A percentile compares a stretch with the other conserved stretches of the same genome.
These are phyloP conservation scores for Collybia nuda DNA, from an alignment of 768 basidiomycete genomes.

Conservation along the genomic window DNA sequence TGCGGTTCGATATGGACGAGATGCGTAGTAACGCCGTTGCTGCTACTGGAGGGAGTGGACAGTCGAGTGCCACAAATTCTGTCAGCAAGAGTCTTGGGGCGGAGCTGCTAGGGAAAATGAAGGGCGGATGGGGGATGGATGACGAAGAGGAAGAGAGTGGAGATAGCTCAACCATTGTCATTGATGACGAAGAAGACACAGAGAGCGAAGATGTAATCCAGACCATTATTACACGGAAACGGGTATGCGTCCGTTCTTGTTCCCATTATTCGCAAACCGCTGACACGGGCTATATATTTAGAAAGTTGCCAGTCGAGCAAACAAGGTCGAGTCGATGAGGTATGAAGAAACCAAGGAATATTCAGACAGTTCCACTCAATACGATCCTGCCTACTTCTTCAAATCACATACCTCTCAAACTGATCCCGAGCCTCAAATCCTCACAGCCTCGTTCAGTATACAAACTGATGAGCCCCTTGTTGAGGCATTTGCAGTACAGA, in stretches of 20 bases:
- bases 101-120: slow-evolving; percentile 68
- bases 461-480: slow-evolving; percentile 53
- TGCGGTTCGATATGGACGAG: slow-evolving; percentile 94
- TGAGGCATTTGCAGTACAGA: slow-evolving; percentile 26
- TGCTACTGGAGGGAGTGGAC: slow-evolving; percentile 37
- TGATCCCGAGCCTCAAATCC: slow-evolving; percentile 51
- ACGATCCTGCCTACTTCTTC: slow-evolving; percentile 57
- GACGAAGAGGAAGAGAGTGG: slow-evolving; percentile 36
- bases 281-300: slow-evolving; percentile 22
- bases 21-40: slow-evolving; percentile 55
- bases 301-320: slow-evolving; percentile 69
- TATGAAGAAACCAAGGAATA: slow-evolving; percentile 72
- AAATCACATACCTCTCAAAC: slow-evolving; percentile 56
- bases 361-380: slow-evolving; percentile 71
- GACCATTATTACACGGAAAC: slow-evolving; percentile 83
- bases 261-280: neutral
- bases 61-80: slow-evolving; percentile 51
- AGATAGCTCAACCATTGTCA: slow-evolving; percentile 33
- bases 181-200: slow-evolving; percentile 47
- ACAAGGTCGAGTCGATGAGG: slow-evolving; percentile 39
- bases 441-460: slow-evolving; percentile 44
- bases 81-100: slow-evolving; percentile 76
- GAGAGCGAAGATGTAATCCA: slow-evolving; percentile 79
- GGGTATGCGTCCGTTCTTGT: no score
- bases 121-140: slow-evolving; percentile 37